Conservation (phyloP, 441 rosid genomes). For the Theobroma grandiflorum region DNA sequence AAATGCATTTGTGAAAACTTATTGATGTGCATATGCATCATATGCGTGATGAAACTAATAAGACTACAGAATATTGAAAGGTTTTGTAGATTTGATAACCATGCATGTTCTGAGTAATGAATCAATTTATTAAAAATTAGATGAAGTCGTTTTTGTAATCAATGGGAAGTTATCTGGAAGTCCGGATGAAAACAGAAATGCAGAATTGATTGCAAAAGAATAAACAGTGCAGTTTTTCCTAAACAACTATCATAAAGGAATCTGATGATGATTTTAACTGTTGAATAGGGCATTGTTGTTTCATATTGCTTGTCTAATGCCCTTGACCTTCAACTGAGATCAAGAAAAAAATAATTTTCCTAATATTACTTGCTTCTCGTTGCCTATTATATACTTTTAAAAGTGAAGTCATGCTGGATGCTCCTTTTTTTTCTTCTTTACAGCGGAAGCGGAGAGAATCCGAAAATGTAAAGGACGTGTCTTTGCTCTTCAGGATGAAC, state of each 20-base stretch:
- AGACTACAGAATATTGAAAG: not conserved
- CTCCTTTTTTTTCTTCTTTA: constrained; percentile 3
- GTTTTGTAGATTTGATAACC: constrained; percentile 2
- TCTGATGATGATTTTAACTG: not conserved
- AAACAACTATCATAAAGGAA: not conserved
- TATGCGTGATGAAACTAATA: not conserved
- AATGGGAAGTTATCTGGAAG: not conserved
- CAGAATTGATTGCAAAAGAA: not conserved
- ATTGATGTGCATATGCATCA: not conserved
- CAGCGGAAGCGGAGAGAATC: constrained; percentile 97
- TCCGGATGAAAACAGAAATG: not conserved
- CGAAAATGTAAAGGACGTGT: constrained; percentile 87
- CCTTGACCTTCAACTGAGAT: not conserved
- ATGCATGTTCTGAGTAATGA: not conserved
- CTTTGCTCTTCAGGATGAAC: constrained; percentile 92
- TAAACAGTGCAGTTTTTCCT: not conserved
- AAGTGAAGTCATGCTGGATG: not conserved
- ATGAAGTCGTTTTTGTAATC: not conserved
- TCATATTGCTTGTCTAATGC: not conserved
- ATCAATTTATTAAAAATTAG: not conserved
- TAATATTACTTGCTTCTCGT: constrained; percentile 9
- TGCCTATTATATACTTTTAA: not conserved
- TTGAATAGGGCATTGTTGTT: not conserved
- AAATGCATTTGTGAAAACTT: not conserved
- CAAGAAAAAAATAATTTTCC: not conserved